phyloP scores from a whole-genome alignment of 305 asterid species.

The Rubia peregrina region DNA sequence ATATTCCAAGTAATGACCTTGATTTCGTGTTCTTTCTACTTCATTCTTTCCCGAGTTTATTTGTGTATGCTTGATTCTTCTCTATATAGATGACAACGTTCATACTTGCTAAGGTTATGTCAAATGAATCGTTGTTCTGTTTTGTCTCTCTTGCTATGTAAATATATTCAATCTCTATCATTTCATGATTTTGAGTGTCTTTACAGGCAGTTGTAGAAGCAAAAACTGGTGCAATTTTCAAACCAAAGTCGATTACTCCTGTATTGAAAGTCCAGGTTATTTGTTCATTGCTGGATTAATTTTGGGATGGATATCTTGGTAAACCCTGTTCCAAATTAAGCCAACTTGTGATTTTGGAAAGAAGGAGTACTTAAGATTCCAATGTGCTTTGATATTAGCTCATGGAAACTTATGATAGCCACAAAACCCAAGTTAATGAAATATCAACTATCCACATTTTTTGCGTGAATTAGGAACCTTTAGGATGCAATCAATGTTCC shows the following conservation, averaged over 20 bases:
- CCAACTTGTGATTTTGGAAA: neutral
- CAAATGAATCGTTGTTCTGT: neutral
- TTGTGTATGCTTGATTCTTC: too few species aligned
- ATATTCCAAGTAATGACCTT: too few species aligned
- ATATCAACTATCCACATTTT: neutral
- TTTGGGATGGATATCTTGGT: too few species aligned
- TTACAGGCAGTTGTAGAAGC: constrained; percentile 81
- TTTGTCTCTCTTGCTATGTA: neutral
- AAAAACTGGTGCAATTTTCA: constrained; percentile 43
- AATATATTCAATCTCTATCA: neutral
- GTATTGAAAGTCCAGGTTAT: constrained; percentile 49
- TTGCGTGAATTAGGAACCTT: neutral
- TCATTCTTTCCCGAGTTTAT: too few species aligned
- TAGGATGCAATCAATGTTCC: neutral
- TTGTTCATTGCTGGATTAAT: neutral
- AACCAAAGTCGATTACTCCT: constrained; percentile 54
- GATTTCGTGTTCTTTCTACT: too few species aligned
- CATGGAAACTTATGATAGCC: neutral
- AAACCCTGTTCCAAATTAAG: too few species aligned
- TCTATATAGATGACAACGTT: too few species aligned
- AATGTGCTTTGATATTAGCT: neutral
- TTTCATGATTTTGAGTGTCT: constrained; percentile 10
- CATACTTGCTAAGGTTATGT: neutral
- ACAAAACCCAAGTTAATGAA: neutral
- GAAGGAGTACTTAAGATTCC: neutral